These are phyloP conservation scores for Neofusicoccum kwambonambiense DNA, from an alignment of 2,329 filamentous ascomycete species.

Conservation along the genomic window DNA sequence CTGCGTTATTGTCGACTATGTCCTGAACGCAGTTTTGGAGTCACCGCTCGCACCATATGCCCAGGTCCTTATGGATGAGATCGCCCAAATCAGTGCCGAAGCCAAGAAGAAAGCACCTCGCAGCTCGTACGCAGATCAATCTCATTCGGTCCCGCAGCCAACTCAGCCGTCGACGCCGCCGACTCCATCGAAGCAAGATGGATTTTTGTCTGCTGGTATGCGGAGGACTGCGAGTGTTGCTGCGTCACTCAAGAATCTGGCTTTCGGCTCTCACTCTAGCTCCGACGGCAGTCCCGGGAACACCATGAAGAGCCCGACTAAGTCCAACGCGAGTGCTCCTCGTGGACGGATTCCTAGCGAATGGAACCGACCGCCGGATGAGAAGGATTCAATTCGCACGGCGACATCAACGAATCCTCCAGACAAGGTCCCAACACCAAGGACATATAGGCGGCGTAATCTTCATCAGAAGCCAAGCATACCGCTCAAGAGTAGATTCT, in stretches of 20 bases:
- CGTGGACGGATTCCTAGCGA: constrained; percentile 56
- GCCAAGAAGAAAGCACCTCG: constrained; percentile 33
- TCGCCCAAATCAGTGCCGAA: constrained; percentile 47
- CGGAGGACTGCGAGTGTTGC: constrained; percentile 62
- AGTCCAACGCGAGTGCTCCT: constrained; percentile 24
- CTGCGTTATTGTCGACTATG: constrained; percentile 78
- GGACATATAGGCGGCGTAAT: constrained; percentile 66
- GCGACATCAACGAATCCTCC: constrained; percentile 68
- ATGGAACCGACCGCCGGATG: constrained; percentile 68
- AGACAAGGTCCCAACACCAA: constrained; percentile 75
- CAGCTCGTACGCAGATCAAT: constrained; percentile 50
- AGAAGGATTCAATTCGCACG: constrained; percentile 66
- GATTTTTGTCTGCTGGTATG: constrained; percentile 61
- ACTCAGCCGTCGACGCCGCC: constrained; percentile 50
- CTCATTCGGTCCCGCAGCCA: constrained; percentile 30
- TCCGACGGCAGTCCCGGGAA: constrained; percentile 29
- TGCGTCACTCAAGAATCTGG: constrained; percentile 62
- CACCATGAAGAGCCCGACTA: constrained; percentile 20
- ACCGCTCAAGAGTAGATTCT: constrained; percentile 77
- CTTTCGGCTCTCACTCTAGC: constrained; percentile 38
- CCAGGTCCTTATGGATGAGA: constrained; percentile 72
- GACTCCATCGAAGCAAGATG: constrained; percentile 54
- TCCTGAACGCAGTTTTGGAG: constrained; percentile 74
- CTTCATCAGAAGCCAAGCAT: constrained; percentile 60
- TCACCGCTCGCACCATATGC: constrained; percentile 73